Conservation (phyloP, 768 basidiomycete species). For the Hericium erinaceus region DNA sequence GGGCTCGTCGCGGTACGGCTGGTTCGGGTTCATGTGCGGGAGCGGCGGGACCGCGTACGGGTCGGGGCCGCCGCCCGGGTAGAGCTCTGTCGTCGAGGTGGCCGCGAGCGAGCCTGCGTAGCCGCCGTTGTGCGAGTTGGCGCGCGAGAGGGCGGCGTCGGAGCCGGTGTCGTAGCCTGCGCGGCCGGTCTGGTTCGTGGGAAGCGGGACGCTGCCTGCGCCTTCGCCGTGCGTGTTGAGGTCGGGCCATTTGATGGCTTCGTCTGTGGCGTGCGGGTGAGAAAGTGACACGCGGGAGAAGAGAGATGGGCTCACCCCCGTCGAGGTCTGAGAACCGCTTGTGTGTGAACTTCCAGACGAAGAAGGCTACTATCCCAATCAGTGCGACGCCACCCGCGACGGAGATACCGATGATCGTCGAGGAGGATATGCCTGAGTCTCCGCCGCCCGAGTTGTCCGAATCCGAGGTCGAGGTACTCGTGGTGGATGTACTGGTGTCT, state of each 20-base stretch:
- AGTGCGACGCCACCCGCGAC: constrained; percentile 74
- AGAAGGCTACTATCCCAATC: constrained; percentile 62
- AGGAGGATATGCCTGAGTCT: constrained; percentile 43
- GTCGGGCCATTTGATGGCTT: constrained; percentile 90
- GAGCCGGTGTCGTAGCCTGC: constrained; percentile 66
- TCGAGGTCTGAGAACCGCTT: constrained; percentile 66
- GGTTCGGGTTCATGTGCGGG: constrained; percentile 70
- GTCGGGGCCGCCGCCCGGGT: constrained; percentile 31
- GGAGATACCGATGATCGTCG: constrained; percentile 72
- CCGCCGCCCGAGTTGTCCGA: constrained; percentile 14
- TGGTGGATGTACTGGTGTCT: constrained; percentile 3
- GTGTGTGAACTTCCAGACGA: constrained; percentile 80
- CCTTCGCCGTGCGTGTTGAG: constrained; percentile 52
- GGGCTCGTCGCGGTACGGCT: constrained; percentile 71
- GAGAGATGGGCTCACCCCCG: constrained; percentile 46
- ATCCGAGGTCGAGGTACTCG: constrained; percentile 20
- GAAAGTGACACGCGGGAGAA: neutral
- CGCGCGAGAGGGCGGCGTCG: constrained; percentile 46
- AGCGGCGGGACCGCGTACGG: constrained; percentile 80
- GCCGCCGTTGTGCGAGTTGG: constrained; percentile 29
- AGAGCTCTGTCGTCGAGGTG: constrained; percentile 38
- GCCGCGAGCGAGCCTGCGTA: constrained; percentile 34
- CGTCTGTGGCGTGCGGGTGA: constrained; percentile 34
- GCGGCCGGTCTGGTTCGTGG: constrained; percentile 59
- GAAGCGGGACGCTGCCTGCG: constrained; percentile 33